phyloP scores from a whole-genome alignment of 108 stramenopile species.

The Skeletonema menzelii region DNA sequence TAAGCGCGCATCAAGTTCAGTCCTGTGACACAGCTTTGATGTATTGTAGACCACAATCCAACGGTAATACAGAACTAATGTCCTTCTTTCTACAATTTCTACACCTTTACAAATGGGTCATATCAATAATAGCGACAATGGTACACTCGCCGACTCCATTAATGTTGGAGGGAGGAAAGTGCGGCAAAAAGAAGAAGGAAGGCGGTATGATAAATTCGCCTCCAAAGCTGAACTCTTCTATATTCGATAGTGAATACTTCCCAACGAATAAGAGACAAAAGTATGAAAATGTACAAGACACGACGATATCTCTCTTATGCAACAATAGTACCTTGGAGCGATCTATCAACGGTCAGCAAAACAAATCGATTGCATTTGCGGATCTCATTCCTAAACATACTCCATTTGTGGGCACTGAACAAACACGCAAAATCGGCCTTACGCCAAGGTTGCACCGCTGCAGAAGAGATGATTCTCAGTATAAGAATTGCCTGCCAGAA shows the following conservation, averaged over 20 bases:
- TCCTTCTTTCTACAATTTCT: not conserved
- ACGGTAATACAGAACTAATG: not conserved
- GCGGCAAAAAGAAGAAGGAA: not conserved
- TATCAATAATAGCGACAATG: not conserved
- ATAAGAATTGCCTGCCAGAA: not conserved
- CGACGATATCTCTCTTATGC: not conserved
- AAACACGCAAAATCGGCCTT: not conserved
- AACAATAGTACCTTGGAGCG: not conserved
- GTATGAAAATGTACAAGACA: not conserved
- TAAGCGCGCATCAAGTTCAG: not conserved
- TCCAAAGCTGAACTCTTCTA: not conserved
- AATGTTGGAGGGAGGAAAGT: not conserved
- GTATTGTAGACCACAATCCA: not conserved
- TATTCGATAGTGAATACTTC: not conserved
- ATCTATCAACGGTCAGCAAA: not conserved
- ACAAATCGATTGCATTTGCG: not conserved
- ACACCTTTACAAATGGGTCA: not conserved
- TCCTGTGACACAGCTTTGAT: not conserved
- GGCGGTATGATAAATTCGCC: not conserved
- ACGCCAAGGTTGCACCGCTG: not conserved
- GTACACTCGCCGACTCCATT: not conserved
- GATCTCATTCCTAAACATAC: not conserved
- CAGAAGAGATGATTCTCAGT: not conserved
- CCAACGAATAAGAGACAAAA: not conserved
- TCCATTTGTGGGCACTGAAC: not conserved